Base-by-base conservation (phyloP, 148 eudicot genomes). In the Rhododendron vialii region DNA sequence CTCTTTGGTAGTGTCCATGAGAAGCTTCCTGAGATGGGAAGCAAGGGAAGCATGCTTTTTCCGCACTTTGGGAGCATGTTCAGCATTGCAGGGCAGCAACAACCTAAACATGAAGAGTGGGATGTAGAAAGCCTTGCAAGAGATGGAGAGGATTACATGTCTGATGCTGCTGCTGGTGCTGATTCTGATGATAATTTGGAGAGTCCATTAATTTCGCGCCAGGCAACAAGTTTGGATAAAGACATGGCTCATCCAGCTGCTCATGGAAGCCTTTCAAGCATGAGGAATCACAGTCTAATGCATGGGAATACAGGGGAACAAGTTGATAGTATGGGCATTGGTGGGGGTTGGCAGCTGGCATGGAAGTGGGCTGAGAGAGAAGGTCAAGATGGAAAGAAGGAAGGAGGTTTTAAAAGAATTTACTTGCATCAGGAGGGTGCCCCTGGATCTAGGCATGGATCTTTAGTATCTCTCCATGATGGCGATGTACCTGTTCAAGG, bases 341-440 rank as follows among this genome's bases (percentile, higher is more conserved):
- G 99, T 78, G 99, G 98, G 79, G 99, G 99, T 82, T 96, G 99
- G 99, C 96, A 96, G 85, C 87, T 96, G 85, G 99, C 99, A 17
- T 96, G 92, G 86, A 92, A 87, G 84, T 86, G 84, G 83, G 53
- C 85, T 3, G 94, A 92, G 82, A 90, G 86, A 85, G 90, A 85
- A 63, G 91, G 92, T 1, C 86, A 89, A 79, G 94, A 91, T 41
- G 99, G 95, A 20, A 94, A 88, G 43, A 89, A 38, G 81, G 89
- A 87, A 65, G 90, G 92, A 2, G 98, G 91, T 50, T 90, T 92
- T 30, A 88, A 90, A 85, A 94, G 99, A 91, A 92, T 96, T 45
- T 96, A 91, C 83, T 90, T 96, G 50, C 96, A 95, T 84, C 92
- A 96, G 85, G 99, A 96, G 84, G 85, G 80, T 71, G 86, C 88